Conservation (phyloP, 75 land plant genomes). For the Cunninghamia lanceolata region DNA sequence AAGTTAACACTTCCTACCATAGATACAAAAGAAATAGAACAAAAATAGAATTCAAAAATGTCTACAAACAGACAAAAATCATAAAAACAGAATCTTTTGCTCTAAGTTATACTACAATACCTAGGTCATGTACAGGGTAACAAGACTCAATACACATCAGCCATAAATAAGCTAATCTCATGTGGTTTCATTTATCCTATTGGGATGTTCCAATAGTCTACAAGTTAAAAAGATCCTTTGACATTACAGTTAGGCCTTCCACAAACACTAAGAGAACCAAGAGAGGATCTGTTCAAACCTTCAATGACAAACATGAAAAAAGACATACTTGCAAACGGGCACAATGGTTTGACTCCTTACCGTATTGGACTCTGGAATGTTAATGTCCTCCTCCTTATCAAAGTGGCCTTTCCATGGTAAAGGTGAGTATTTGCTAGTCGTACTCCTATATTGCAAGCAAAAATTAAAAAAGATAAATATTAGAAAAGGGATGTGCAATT, state of each 20-base stretch:
- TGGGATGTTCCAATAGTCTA: too few relatives aligned
- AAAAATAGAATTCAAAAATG: too few relatives aligned
- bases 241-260: not conserved
- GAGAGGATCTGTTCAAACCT: not conserved
- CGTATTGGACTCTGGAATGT: constrained; percentile 56
- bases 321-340: not conserved
- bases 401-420: constrained; percentile 76
- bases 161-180: too few relatives aligned
- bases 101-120: too few relatives aligned
- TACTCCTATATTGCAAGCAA: constrained; percentile 28
- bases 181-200: too few relatives aligned
- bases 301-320: not conserved
- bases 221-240: too few relatives aligned
- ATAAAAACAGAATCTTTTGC: too few relatives aligned
- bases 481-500: not conserved
- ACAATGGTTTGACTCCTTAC: constrained; percentile 31
- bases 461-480: not conserved
- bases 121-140: too few relatives aligned
- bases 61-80: too few relatives aligned
- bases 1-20: too few relatives aligned
- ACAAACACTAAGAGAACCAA: not conserved
- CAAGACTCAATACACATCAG: too few relatives aligned
- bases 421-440: constrained; percentile 56
- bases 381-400: constrained; percentile 73
- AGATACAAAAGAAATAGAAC: too few relatives aligned